phyloP scores from a whole-genome alignment of 495 filamentous ascomycete species.

The Filosporella fistucella region DNA sequence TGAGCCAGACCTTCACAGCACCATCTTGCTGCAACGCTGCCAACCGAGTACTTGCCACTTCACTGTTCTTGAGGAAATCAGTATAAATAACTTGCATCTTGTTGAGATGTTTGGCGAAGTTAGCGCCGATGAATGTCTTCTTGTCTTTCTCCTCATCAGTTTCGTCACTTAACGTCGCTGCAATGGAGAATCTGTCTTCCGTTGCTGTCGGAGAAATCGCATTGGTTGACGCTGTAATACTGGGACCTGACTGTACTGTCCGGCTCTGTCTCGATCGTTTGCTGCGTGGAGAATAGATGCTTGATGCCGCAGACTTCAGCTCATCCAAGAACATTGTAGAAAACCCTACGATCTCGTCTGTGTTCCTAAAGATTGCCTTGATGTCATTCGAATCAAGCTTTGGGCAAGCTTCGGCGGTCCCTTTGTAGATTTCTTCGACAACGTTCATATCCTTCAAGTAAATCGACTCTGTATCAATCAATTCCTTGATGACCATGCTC shows the following conservation, averaged over 20 bases:
- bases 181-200: conserved; percentile 17
- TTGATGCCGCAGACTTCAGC: conserved; percentile 69
- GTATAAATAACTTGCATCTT: conserved; percentile 82
- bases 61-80: conserved; percentile 81
- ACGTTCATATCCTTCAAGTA: conserved; percentile 94
- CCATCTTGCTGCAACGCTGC: conserved; percentile 64
- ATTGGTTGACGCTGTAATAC: not conserved
- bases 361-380: conserved; percentile 85
- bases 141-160: conserved; percentile 69
- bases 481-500: conserved; percentile 77
- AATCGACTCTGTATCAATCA: conserved; percentile 84
- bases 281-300: conserved; percentile 58
- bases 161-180: conserved; percentile 28
- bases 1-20: conserved; percentile 83
- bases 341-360: conserved; percentile 79
- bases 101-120: conserved; percentile 67
- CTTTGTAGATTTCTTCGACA: conserved; percentile 93
- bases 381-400: conserved; percentile 79
- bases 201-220: not conserved
- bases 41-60: conserved; percentile 75
- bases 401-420: conserved; percentile 78
- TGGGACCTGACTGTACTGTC: not conserved
- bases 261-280: conserved; percentile 5
- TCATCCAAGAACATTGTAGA: conserved; percentile 71
- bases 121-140: conserved; percentile 71